Conservation (phyloP, 2,329 filamentous ascomycete species). For the Podosphaera leucotricha region DNA sequence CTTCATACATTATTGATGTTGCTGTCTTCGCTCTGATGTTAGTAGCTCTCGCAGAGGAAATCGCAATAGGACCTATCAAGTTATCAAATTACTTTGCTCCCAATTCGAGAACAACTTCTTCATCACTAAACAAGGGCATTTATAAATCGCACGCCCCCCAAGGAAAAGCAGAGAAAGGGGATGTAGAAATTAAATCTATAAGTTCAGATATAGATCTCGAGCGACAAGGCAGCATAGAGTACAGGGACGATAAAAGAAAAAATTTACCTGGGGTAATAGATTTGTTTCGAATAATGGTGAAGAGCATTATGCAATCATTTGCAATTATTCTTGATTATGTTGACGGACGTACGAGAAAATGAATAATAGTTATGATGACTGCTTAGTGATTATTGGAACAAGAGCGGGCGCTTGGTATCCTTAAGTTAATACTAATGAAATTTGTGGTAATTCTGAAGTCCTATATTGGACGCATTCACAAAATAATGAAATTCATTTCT, state of each 20-base stretch:
- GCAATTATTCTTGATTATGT: conserved; percentile 25
- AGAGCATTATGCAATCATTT: conserved; percentile 33
- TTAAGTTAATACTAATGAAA: neutral
- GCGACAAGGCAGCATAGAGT: neutral
- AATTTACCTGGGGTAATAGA: conserved; percentile 26
- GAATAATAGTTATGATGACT: neutral
- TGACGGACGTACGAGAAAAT: neutral
- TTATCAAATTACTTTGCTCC: neutral
- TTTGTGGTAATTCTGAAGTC: neutral
- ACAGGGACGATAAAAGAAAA: neutral
- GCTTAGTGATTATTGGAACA: neutral
- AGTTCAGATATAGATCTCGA: neutral
- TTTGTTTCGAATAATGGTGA: conserved; percentile 28
- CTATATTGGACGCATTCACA: neutral
- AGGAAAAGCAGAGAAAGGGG: conserved; percentile 19
- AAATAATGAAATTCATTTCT: conserved; percentile 19
- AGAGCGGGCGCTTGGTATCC: neutral
- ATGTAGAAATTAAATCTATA: conserved; percentile 19
- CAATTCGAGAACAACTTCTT: neutral
- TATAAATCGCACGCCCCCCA: neutral
- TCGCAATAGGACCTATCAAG: conserved; percentile 15
- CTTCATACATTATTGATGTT: conserved; percentile 38
- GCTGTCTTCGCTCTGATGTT: conserved; percentile 35
- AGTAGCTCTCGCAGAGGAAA: conserved; percentile 32
- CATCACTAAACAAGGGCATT: neutral